A percentile compares a stretch with the other conserved stretches of the same genome.
phyloP scores from a whole-genome alignment of 208 protist species.

The Jaenimonas drosophilae region DNA sequence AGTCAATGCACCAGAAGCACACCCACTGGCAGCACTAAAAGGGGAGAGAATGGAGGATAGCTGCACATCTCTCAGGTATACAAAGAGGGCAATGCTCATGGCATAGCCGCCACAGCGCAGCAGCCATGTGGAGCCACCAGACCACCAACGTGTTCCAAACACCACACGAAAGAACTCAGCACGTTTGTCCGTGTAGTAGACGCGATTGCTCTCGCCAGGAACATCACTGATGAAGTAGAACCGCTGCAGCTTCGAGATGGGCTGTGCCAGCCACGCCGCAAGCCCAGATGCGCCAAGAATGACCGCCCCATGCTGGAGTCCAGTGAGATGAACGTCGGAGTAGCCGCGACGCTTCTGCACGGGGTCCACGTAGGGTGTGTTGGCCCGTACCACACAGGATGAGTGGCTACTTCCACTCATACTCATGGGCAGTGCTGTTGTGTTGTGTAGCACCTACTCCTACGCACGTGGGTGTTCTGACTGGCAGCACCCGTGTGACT shows the following conservation, averaged over 20 bases:
- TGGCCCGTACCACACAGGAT: constrained; percentile 15
- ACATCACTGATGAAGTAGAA: constrained; percentile 79
- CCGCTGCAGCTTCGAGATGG: constrained; percentile 38
- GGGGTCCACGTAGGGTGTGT: constrained; percentile 39
- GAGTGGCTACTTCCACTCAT: no score
- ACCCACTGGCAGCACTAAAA: no score
- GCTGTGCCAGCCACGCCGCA: constrained; percentile 24
- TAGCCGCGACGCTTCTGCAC: constrained; percentile 49
- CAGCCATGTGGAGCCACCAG: constrained; percentile 25
- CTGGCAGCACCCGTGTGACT: no score
- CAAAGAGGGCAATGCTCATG: constrained; percentile 32
- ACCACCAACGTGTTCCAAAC: constrained; percentile 54
- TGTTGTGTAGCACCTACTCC: no score
- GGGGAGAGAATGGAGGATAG: no score
- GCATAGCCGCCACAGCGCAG: constrained; percentile 22
- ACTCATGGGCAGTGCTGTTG: no score
- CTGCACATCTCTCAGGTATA: constrained; percentile 20
- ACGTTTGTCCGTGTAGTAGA: constrained; percentile 67
- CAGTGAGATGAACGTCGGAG: constrained; percentile 49
- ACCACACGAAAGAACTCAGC: constrained; percentile 65
- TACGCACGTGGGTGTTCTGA: no score
- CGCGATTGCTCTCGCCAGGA: constrained; percentile 58
- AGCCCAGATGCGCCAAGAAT: constrained; percentile 21
- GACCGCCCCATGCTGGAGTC: constrained; percentile 29
- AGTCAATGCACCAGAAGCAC: constrained; percentile 38